A percentile compares a stretch with the other conserved stretches of the same genome.
Conservation (phyloP, 495 filamentous ascomycete genomes). For the Friedmanniomyces simplex region DNA sequence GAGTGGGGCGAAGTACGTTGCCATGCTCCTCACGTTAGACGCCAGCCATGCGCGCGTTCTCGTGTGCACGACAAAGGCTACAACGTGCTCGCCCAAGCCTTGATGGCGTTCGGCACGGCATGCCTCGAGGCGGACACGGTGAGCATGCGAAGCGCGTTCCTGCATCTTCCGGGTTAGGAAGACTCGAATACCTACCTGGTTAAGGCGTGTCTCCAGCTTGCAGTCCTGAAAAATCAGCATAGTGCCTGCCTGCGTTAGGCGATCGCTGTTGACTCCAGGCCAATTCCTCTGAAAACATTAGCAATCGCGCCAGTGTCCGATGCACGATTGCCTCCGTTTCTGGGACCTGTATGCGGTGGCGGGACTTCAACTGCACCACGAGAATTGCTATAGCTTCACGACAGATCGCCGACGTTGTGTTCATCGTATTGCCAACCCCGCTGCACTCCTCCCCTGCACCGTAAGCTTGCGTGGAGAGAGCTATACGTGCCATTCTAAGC, state of each 20-base stretch:
- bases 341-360: neutral
- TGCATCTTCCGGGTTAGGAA: neutral
- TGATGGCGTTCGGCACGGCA: neutral
- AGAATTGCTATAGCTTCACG: neutral
- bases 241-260: no score
- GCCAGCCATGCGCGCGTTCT: neutral
- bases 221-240: no score
- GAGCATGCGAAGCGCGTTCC: neutral
- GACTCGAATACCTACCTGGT: neutral
- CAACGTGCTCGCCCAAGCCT: neutral
- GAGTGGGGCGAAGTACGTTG: neutral
- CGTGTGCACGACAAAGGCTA: neutral
- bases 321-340: neutral
- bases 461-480: neutral
- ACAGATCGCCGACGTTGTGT: neutral
- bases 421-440: neutral
- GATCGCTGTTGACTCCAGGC: neutral
- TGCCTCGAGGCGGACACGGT: neutral
- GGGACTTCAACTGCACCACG: neutral
- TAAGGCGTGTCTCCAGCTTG: neutral
- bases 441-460: neutral
- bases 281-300: neutral
- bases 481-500: neutral
- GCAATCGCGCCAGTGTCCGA: neutral
- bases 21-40: neutral